These are phyloP conservation scores for Sphagnum tenellum DNA, from an alignment of 225 moss, liverwort and hornwort species.

Conservation along the genomic window DNA sequence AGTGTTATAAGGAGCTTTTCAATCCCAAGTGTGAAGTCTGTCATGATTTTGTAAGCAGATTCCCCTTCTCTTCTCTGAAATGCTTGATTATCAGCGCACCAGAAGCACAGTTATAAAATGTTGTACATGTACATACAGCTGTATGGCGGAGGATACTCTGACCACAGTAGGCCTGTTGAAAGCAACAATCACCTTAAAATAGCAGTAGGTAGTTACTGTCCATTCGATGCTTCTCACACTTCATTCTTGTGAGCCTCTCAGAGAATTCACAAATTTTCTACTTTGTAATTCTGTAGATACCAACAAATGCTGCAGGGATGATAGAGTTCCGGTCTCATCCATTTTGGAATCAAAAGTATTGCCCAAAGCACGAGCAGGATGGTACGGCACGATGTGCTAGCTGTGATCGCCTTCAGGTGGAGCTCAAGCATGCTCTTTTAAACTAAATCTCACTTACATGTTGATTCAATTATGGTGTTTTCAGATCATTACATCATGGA, in stretches of 20 bases:
- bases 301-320: conserved; percentile 37
- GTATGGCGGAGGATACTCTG: too few relatives aligned
- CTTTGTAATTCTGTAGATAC: conserved; percentile 28
- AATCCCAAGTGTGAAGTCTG: conserved; percentile 95
- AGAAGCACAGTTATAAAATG: background rate
- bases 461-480: background rate
- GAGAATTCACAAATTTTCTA: background rate
- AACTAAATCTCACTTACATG: too few relatives aligned
- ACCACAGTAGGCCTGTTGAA: too few relatives aligned
- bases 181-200: too few relatives aligned
- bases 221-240: too few relatives aligned
- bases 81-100: too few relatives aligned
- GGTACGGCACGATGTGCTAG: conserved; percentile 54
- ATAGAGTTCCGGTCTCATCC: conserved; percentile 72
- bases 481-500: too few relatives aligned
- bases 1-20: conserved; percentile 71
- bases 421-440: too few relatives aligned
- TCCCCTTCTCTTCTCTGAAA: too few relatives aligned
- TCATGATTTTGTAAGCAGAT: conserved; percentile 48
- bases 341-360: conserved; percentile 62
- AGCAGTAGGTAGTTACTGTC: background rate
- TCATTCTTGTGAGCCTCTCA: background rate
- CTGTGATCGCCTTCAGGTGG: conserved; percentile 68
- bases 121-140: too few relatives aligned
- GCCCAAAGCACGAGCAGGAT: conserved; percentile 54